These are phyloP conservation scores for Aphanomyces cochlioides DNA, from an alignment of 352 stramenopile genomes.

Conservation along the genomic window DNA sequence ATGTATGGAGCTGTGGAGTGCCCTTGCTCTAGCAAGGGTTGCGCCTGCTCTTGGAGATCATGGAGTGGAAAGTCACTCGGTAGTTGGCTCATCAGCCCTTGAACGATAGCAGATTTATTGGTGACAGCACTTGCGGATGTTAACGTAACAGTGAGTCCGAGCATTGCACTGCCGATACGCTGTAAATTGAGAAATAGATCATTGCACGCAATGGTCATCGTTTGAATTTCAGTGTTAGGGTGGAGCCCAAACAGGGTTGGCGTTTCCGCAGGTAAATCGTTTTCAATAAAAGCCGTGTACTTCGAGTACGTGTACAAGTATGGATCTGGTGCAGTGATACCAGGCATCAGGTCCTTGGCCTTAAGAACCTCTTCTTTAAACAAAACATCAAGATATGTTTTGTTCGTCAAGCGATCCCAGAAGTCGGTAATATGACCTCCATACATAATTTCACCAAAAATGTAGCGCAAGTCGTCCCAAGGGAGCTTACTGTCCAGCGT, in stretches of 20 bases:
- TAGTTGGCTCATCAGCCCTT: constrained; percentile 55
- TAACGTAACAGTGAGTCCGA: not conserved
- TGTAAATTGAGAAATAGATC: constrained; percentile 86
- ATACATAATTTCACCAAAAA: constrained; percentile 93
- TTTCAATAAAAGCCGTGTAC: constrained; percentile 87
- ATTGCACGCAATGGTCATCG: constrained; percentile 69
- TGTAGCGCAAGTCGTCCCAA: constrained; percentile 84
- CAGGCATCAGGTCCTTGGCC: constrained; percentile 50
- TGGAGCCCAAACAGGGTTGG: constrained; percentile 69
- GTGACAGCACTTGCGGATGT: not conserved
- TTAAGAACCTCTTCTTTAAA: constrained; percentile 62
- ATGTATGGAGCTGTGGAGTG: constrained; percentile 64
- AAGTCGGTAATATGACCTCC: constrained; percentile 81
- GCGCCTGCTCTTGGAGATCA: constrained; percentile 48
- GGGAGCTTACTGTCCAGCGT: constrained; percentile 38
- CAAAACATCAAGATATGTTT: constrained; percentile 58
- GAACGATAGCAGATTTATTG: constrained; percentile 37
- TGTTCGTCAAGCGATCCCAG: constrained; percentile 82
- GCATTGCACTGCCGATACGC: constrained; percentile 41
- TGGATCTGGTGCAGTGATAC: constrained; percentile 79
- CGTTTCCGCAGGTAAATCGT: constrained; percentile 57
- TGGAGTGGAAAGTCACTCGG: constrained; percentile 56
- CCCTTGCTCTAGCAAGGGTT: constrained; percentile 53
- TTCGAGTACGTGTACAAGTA: constrained; percentile 85
- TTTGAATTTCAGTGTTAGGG: constrained; percentile 77